A percentile compares a stretch with the other conserved stretches of the same genome.
Conservation (phyloP, 257 asterid genomes). For the Forsythia suspensa region DNA sequence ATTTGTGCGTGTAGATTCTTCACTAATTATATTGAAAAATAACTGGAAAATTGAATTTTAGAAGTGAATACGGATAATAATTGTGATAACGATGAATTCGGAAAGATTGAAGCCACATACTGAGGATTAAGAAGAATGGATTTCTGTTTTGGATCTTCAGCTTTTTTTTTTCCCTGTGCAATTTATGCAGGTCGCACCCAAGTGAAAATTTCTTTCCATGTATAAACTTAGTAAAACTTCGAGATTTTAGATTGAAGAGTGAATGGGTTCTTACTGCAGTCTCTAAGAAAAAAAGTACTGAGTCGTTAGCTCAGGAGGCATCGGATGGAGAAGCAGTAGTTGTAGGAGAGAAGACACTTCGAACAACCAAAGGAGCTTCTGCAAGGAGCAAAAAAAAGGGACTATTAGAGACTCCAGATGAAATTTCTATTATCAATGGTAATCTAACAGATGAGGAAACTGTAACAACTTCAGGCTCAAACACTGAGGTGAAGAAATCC, state of each 20-base stretch:
- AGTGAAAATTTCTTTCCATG: slow-evolving; percentile 38
- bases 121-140: neutral
- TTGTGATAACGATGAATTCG: neutral
- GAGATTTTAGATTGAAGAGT: slow-evolving; percentile 36
- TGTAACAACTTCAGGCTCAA: slow-evolving; percentile 31
- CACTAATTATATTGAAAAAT: neutral
- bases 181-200: slow-evolving; percentile 57
- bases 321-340: slow-evolving; percentile 45
- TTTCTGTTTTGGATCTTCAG: neutral
- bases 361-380: slow-evolving; percentile 51
- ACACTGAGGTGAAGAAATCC: slow-evolving; percentile 44
- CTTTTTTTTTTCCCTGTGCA: slow-evolving; percentile 27
- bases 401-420: slow-evolving; percentile 31
- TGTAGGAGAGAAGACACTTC: slow-evolving; percentile 48
- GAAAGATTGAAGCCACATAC: neutral
- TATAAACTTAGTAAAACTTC: slow-evolving; percentile 48
- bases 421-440: slow-evolving; percentile 34
- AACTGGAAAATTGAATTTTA: neutral
- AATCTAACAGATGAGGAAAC: slow-evolving; percentile 43
- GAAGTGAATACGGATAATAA: neutral
- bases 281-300: slow-evolving; percentile 40
- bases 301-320: slow-evolving; percentile 40
- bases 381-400: slow-evolving; percentile 52
- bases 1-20: neutral
- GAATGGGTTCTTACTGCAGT: slow-evolving; percentile 52